Evolutionary conservation across 176 grass and related monocot species (phyloP).

Genomic region (Carex myosuroides): DNA sequence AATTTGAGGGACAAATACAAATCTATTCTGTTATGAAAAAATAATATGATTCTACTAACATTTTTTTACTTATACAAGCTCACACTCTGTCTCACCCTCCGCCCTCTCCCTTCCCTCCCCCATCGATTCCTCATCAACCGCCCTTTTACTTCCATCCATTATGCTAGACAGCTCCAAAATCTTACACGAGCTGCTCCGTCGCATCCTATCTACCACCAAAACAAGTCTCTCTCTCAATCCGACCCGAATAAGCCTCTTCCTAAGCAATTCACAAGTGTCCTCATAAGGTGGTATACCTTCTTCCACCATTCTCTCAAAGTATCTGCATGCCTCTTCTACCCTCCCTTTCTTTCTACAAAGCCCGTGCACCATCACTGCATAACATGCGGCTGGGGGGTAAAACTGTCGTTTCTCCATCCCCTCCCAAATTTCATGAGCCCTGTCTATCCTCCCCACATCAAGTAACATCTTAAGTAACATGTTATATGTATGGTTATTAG

Average conservation of each 20-base stretch:
- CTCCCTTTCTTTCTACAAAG: slow-evolving; percentile 72
- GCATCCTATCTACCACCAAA: slow-evolving; percentile 60
- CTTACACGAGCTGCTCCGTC: slow-evolving; percentile 57
- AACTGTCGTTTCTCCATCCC: slow-evolving; percentile 73
- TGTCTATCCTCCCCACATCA: slow-evolving; percentile 52
- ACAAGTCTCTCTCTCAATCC: slow-evolving; percentile 45
- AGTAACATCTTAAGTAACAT: slow-evolving; percentile 86
- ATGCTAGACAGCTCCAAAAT: slow-evolving; percentile 58
- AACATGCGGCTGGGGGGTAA: slow-evolving; percentile 56
- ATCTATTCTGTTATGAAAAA: too few relatives aligned
- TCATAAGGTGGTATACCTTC: slow-evolving; percentile 81
- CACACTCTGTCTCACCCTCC: background rate
- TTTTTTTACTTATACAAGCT: background rate
- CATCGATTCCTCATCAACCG: slow-evolving; percentile 16
- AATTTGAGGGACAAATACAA: too few relatives aligned
- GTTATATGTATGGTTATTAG: slow-evolving; percentile 63
- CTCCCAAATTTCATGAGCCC: slow-evolving; percentile 68
- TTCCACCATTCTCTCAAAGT: slow-evolving; percentile 86
- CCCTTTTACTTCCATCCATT: slow-evolving; percentile 40
- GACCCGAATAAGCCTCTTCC: slow-evolving; percentile 51
- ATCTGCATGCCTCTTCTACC: slow-evolving; percentile 57
- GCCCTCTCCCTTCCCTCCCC: background rate
- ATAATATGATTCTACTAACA: too few relatives aligned
- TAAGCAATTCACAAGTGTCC: slow-evolving; percentile 64
- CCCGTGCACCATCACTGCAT: slow-evolving; percentile 79